Evolutionary conservation across 2,329 filamentous ascomycete species (phyloP), one percentile per base, ranked within the genome.

Genomic region (Penicillium italicum): DNA sequence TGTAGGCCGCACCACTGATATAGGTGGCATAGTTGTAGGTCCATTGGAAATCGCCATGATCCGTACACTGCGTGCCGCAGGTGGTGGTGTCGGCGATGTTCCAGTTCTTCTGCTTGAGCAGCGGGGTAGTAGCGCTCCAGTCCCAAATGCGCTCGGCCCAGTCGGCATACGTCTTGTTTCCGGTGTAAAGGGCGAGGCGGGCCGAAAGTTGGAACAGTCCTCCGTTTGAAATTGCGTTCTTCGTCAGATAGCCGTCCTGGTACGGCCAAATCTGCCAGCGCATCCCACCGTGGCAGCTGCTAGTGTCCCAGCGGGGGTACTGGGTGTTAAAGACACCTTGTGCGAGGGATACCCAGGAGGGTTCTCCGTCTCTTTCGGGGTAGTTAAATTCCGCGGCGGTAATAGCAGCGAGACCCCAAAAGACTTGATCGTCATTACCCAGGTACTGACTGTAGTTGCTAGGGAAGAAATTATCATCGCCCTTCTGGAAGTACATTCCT

Each of bases 361-460:
- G 85, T 53, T 86, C 69, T 50, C 80, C 81, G 0, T 83, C 78
- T 5, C 88, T 86, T 64, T 91, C 82, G 1, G 87, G 86, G 66
- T 88, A 93, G 60, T 85, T 85, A 65, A 86, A 83, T 73, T 95
- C 90, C 36, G 88, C 87, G 2, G 90, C 90, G 10, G 83, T 82
- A 79, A 95, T 88, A 57, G 87, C 88, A 1, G 90, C 84, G 78
- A 94, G 82, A n/a, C 83, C 89, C 90, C 90, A 95, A 74, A 94
- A 93, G 6, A 88, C 86, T 78, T 86, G 80, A 62, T 84, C 80
- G 59, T 84, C 80, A 61, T 83, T 83, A 7, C 76, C 76, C 38
- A 77, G 69, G 26, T 75, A 76, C 44, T 74, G 71, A 36, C 74
- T 76, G 56, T 76, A 75, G 61, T 80, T 79, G 33, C 80, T 78